phyloP scores from a whole-genome alignment of 768 basidiomycete species.

The Hebeloma cylindrosporum region DNA sequence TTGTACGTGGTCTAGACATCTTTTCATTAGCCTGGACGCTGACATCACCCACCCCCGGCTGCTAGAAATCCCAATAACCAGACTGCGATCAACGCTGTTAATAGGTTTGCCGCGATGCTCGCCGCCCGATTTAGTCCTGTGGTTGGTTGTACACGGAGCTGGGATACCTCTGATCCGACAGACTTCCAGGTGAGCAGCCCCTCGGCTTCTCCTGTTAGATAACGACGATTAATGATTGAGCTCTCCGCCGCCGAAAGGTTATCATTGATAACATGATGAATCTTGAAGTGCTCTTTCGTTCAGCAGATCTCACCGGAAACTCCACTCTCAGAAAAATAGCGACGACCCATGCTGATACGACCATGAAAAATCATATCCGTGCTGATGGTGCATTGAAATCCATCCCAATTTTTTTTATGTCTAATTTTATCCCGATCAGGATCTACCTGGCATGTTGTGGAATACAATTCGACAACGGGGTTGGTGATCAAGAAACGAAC shows the following conservation, averaged over 20 bases:
- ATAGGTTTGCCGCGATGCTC: conserved; percentile 55
- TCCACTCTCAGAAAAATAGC: conserved; percentile 59
- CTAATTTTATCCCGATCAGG: conserved; percentile 28
- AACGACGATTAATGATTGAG: background rate
- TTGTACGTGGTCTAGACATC: conserved; percentile 41
- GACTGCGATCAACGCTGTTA: conserved; percentile 55
- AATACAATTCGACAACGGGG: conserved; percentile 67
- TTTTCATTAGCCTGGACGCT: too few species aligned
- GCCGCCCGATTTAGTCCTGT: conserved; percentile 56
- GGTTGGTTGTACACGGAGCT: conserved; percentile 72
- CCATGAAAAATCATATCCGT: conserved; percentile 65
- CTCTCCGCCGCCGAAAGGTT: conserved; percentile 35
- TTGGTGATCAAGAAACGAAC: conserved; percentile 56
- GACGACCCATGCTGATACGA: conserved; percentile 62
- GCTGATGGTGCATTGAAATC: conserved; percentile 49
- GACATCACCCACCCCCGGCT: conserved; percentile 1
- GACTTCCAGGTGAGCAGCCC: conserved; percentile 50
- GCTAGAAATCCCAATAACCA: conserved; percentile 55
- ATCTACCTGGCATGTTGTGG: conserved; percentile 60
- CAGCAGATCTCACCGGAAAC: conserved; percentile 59
- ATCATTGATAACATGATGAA: conserved; percentile 86
- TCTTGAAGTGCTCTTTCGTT: conserved; percentile 63
- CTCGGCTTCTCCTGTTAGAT: background rate
- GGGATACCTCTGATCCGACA: conserved; percentile 58
- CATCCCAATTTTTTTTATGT: background rate